Evolutionary conservation across 2,329 filamentous ascomycete genomes (phyloP).

Genomic region (Trichoderma lentiforme): DNA sequence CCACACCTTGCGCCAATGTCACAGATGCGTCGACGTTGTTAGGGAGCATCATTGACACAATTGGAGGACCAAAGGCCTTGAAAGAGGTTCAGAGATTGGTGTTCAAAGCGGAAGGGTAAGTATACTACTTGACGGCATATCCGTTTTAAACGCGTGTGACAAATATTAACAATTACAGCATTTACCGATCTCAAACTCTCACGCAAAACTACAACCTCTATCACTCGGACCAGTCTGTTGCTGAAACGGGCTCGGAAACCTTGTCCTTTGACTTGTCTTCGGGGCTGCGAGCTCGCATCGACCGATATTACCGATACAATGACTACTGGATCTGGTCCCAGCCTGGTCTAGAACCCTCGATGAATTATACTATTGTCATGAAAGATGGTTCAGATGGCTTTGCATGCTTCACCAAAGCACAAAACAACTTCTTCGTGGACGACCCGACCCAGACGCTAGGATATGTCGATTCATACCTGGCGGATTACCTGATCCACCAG

Average conservation of each 20-base stretch:
- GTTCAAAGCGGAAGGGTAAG: neutral
- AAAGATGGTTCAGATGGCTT: neutral
- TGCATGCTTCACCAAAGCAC: neutral
- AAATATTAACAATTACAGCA: neutral
- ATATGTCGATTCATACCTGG: neutral
- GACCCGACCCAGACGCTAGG: neutral
- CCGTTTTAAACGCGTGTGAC: too few species aligned
- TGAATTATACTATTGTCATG: neutral
- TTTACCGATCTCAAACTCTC: neutral
- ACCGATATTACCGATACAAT: neutral
- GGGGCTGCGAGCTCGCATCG: neutral
- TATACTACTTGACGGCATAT: neutral
- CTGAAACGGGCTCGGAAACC: neutral
- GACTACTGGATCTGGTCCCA: neutral
- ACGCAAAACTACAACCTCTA: constrained; percentile 3
- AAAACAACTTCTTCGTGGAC: neutral
- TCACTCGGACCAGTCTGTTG: constrained; percentile 1
- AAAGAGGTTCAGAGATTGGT: neutral
- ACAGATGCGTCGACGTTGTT: neutral
- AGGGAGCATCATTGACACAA: neutral
- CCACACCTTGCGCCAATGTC: neutral
- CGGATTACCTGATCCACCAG: neutral
- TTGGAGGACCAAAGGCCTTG: neutral
- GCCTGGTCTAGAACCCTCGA: neutral
- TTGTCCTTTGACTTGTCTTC: neutral